Evolutionary conservation across 2,329 filamentous ascomycete genomes (phyloP).

Genomic region (Botrytis deweyae): DNA sequence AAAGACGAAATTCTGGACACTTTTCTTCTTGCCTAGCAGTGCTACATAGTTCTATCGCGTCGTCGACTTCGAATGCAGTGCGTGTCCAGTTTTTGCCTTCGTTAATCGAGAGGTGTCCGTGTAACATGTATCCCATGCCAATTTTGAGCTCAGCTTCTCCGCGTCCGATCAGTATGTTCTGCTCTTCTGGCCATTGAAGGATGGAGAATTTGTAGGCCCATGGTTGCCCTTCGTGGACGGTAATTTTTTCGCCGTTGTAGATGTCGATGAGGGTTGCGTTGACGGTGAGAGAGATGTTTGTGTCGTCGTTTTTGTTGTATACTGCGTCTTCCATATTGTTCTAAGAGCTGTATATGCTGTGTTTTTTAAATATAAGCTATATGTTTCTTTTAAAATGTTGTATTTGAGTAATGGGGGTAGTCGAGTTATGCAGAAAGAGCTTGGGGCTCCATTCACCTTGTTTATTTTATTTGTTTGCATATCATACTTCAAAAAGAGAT

Average conservation of each 20-base stretch:
- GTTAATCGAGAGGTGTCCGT: constrained; percentile 13
- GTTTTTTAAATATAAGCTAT: background rate
- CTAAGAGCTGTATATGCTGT: background rate
- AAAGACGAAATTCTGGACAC: constrained; percentile 7
- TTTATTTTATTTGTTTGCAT: background rate
- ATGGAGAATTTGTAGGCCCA: constrained; percentile 14
- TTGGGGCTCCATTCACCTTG: background rate
- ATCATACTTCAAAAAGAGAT: background rate
- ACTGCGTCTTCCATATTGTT: constrained; percentile 6
- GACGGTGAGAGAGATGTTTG: constrained; percentile 10
- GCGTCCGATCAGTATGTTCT: constrained; percentile 7
- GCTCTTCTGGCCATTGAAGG: background rate
- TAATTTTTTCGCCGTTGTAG: constrained; percentile 11
- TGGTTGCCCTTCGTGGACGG: background rate
- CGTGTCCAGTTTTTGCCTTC: constrained; percentile 17
- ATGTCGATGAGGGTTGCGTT: constrained; percentile 16
- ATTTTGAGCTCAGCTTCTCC: constrained; percentile 3
- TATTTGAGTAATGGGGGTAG: fast-evolving
- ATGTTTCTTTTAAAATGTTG: background rate
- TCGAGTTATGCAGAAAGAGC: background rate
- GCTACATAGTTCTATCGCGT: background rate
- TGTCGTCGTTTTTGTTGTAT: constrained; percentile 15
- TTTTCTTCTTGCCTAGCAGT: background rate
- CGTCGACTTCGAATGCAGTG: constrained; percentile 17
- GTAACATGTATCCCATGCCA: constrained; percentile 12